Base-by-base conservation (phyloP, 2,329 filamentous ascomycete species). In the Colletotrichum siamense region DNA sequence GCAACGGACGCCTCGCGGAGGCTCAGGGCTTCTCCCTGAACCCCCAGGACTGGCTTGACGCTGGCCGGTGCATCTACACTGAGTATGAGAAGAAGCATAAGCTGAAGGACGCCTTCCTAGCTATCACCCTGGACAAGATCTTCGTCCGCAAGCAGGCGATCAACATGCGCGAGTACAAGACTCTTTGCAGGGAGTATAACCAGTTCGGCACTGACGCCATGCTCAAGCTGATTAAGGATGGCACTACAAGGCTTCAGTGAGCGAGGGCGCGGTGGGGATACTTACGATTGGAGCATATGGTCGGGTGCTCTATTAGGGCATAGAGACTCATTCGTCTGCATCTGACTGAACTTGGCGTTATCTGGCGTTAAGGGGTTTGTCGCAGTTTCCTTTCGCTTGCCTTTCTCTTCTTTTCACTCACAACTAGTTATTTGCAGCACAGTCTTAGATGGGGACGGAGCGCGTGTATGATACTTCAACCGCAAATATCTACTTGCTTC, bases 201-300 rank as follows among this genome's bases (percentile, higher is more conserved):
- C 24, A 66, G 5, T 75, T 75, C 24, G 61, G 67, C n/a, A 66
- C n/a, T 22, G 72, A 75, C 1, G 65, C 49, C 36, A 75, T 71
- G 72, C 5, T 71, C 8, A 66, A 49, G 36, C 39, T 66, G 44
- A 28, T 71, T 9, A 52, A 22, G 22, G 49, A 65, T 3, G 8
- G 36, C 15, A 22, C 49, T 15, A 22, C 16, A 2, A 49, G n/a
- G 12, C n/a, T 64, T 6, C 49, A 71, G 26, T 59, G 8, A 24
- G 34, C 9, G 26, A 22, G 5, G 34, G 9, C 4, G 7, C 8
- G 52, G 52, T 6, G 22, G n/a, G 1, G 3, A 16, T 26, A 18
- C 28, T 28, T 2, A 3, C 6, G 3, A 52, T 22, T 3, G n/a
- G 44, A 5, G 44, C 55, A 9, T 28, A 12, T 59, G 22, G 22